Evolutionary conservation across 108 stramenopile species (phyloP), one percentile per base, ranked within the genome.

Genomic region (Cyclotella sp.): DNA sequence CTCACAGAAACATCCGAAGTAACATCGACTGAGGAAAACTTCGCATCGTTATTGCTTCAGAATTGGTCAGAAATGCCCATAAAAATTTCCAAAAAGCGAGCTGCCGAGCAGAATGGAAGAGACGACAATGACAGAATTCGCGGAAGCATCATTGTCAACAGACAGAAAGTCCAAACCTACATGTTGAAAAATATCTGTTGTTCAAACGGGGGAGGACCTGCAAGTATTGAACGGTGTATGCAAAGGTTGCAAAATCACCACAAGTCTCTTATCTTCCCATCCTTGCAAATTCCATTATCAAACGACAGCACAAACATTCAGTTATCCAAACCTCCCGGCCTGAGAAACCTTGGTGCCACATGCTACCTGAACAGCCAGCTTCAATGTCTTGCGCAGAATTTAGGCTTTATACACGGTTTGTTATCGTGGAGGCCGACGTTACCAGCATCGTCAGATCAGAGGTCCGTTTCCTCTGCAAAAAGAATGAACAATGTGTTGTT

Each of bases 361-460:
- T 95, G 95, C 83, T 95, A 95, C 74, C 79, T 95, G 3, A 95
- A 95, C 76, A 91, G 89, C 12, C 95, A 95, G 54, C 81, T 95
- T 13, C 95, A 95, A 78, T 95, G 95, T 72, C 77, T 95, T 27
- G 91, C 91, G 0, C 92, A 92, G 71, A 95, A 92, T 72, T 71
- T 85, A 24, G 88, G 85, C 12, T 95, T 95, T 68, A 42, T 90
- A 34, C 75, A 84, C 12, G 95, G 92, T 9, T 68, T 95, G 18
- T 87, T 95, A 51, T 87, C 89, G 15, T 95, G 92, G 92, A 73
- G 28, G 45, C 29, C 71, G 66, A n/a, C 22, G 34, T 18, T 40
- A 19, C 43, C 27, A 63, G 44, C 28, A 19, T 53, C 58, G 21
- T 42, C 21, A 13, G 27, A 28, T 58, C 41, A 18, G 47, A 66